These are phyloP conservation scores for Comarum palustre DNA, from an alignment of 306 rosid genomes.

Conservation along the genomic window DNA sequence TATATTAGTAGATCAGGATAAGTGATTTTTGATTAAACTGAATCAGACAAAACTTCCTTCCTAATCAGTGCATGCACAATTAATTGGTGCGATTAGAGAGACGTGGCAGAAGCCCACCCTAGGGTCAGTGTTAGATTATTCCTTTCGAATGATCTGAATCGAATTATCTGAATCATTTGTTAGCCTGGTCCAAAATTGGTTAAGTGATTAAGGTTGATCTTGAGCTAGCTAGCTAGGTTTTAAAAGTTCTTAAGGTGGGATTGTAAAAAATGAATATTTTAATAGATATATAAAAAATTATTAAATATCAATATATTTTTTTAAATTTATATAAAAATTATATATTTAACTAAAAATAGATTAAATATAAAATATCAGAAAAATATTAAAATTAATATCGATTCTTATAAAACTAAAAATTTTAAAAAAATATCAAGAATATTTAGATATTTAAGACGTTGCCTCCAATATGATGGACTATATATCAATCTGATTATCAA, in stretches of 20 bases:
- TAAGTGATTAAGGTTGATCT: not conserved
- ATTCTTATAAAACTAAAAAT: no score
- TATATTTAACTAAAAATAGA: no score
- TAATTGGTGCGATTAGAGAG: slow-evolving; percentile 2
- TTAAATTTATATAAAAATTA: no score
- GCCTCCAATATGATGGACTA: not conserved
- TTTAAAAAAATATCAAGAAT: no score
- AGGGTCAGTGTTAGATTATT: not conserved
- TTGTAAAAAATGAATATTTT: no score
- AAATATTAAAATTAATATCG: no score
- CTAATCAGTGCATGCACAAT: slow-evolving; percentile 28
- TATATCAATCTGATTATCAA: no score
- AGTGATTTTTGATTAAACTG: not conserved
- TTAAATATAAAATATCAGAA: no score
- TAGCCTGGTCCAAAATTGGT: not conserved
- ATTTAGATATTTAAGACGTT: no score
- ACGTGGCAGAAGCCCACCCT: slow-evolving; percentile 41
- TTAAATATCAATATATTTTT: no score
- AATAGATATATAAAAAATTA: no score
- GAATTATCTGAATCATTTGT: not conserved
- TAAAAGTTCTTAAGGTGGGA: not conserved
- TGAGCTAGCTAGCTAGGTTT: not conserved
- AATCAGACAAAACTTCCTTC: slow-evolving; percentile 1
- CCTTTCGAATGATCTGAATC: no score
- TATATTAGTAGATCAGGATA: not conserved